Evolutionary conservation across 208 protist genomes (phyloP), one percentile per base, ranked within the genome.

Genomic region (Strigomonas galati): DNA sequence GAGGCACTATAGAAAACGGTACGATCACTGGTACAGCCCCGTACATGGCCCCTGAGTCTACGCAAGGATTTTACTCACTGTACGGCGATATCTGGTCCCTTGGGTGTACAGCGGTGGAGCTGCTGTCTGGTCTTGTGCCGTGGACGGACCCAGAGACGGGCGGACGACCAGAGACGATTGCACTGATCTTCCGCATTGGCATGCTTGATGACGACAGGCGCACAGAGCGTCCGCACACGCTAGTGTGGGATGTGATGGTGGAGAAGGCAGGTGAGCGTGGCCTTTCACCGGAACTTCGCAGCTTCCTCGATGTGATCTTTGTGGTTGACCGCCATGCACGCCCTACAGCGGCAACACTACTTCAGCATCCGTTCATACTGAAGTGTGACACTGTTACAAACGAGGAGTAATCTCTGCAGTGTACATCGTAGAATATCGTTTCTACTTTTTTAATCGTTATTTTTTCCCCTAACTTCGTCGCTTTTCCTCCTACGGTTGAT

Each of bases 51-150:
- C 89, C 85, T 0, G 81, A 93, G 72, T 62, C 76, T 53, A 72
- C 89, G 51, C 63, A 78, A 32, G 81, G 85, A 0, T 69, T 59
- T 43, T 86, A 89, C 63, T 84, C 67, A 44, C 37, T 78, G 15
- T 79, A 83, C n/a, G 84, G 71, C 65, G 91, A 96, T 74, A 68
- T 96, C 19, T 96, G 91, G 91, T 76, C 91, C 0, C 61, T 94
- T 21, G 91, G 84, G 23, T 94, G 85, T 71, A 80, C 86, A 6
- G 71, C 89, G n/a, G 74, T n/a, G n/a, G n/a, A n/a, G n/a, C n/a
- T n/a, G n/a, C n/a, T n/a, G n/a, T n/a, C n/a, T n/a, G n/a, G n/a
- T n/a, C n/a, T n/a, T n/a, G n/a, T n/a, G n/a, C n/a, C n/a, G n/a
- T n/a, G n/a, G n/a, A n/a, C n/a, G n/a, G n/a, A n/a, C n/a, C n/a